These are phyloP conservation scores for Fraxinus floribunda DNA, from an alignment of 305 asterid species.

Conservation along the genomic window DNA sequence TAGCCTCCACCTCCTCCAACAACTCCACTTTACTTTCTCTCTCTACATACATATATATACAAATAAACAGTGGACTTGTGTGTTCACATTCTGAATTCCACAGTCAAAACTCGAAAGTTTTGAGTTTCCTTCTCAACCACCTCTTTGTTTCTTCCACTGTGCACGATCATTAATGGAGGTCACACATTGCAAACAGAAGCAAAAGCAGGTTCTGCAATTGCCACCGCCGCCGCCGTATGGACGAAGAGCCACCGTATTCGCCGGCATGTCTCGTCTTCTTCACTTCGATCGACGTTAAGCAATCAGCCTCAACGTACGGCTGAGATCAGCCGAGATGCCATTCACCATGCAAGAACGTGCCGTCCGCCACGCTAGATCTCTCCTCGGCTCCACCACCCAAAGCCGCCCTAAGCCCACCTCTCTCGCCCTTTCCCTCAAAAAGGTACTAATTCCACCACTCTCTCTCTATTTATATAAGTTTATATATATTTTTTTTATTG, in stretches of 20 bases:
- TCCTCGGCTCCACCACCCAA: constrained; percentile 44
- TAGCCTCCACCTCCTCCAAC: not conserved
- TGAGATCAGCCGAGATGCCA: constrained; percentile 80
- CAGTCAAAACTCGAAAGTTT: not conserved
- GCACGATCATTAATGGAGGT: constrained; percentile 22
- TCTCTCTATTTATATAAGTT: not conserved
- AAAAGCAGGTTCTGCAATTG: not conserved
- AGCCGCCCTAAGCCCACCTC: constrained; percentile 57
- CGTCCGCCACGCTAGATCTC: constrained; percentile 54
- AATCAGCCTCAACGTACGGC: constrained; percentile 48
- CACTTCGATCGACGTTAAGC: no score
- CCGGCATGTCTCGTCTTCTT: no score
- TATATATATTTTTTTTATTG: not conserved
- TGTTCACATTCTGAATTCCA: not conserved
- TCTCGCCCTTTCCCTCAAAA: constrained; percentile 75
- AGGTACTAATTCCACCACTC: constrained; percentile 33
- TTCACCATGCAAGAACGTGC: constrained; percentile 75
- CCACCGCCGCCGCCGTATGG: not conserved
- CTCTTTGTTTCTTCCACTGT: not conserved
- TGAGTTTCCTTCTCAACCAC: not conserved
- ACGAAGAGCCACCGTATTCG: not conserved
- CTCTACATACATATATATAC: not conserved
- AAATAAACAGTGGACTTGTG: not conserved
- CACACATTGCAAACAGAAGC: constrained; percentile 5
- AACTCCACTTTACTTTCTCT: not conserved